These are phyloP conservation scores for Paracoccidioides lutzii DNA, from an alignment of 2,329 filamentous ascomycete species.

Conservation along the genomic window DNA sequence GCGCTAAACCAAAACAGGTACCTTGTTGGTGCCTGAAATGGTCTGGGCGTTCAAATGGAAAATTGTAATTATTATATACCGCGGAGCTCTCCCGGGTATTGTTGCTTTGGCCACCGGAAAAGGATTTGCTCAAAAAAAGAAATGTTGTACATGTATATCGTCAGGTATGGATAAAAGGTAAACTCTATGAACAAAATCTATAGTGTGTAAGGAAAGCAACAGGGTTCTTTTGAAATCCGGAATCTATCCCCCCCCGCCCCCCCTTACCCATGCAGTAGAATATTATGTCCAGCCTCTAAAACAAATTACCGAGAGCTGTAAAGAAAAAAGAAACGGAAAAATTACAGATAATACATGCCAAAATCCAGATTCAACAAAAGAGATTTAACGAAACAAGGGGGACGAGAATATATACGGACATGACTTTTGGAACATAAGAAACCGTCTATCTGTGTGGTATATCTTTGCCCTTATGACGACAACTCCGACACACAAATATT, in stretches of 20 bases:
- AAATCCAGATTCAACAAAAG: background rate
- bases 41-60: no score
- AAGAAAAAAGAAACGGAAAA: background rate
- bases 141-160: background rate
- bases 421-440: background rate
- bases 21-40: no score
- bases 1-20: no score
- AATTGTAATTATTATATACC: no score
- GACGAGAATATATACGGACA: background rate
- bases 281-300: conserved; percentile 3
- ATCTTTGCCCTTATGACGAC: background rate
- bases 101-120: no score
- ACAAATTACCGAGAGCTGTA: background rate
- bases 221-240: background rate
- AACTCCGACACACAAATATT: background rate
- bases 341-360: conserved; percentile 2
- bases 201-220: conserved; percentile 4
- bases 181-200: conserved; percentile 4
- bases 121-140: background rate
- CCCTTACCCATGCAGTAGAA: conserved; percentile 6
- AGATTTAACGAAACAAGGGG: background rate
- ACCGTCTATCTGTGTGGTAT: background rate
- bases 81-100: no score
- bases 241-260: conserved; percentile 6
- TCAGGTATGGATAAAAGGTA: background rate